Base-by-base conservation (phyloP, 139 green algal species). In the Tetraselmis striata region DNA sequence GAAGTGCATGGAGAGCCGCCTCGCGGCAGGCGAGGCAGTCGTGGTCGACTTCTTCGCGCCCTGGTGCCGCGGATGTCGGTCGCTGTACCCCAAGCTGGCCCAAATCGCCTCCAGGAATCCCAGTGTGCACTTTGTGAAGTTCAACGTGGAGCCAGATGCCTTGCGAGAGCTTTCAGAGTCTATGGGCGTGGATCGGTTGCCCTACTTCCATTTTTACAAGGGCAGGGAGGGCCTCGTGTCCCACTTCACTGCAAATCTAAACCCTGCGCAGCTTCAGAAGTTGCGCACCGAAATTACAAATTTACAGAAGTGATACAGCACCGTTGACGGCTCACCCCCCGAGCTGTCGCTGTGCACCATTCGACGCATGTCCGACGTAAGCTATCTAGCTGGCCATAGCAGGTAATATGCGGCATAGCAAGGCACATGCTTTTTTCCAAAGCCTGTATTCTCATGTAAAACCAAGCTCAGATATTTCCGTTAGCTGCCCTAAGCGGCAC, bases 191-290 rank as follows among this genome's bases (percentile, higher is more conserved):
- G 25, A 31, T 23, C 75, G 58, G 59, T 31, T 85, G 1, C 82
- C 82, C 25, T 85, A 85, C 30, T 83, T 85, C n/a, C 82, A 85
- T 28, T 83, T 85, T 1, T 31, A 83, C n/a, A 85, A 85, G 11
- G 82, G 82, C 29, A 32, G 84, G 11, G 1, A 79, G n/a, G 82
- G 82, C 28, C 24, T 85, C 23, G 77, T 85, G 1, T 59, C 77
- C 59, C 76, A 85, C 1, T 82, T 85, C 75, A 27, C 82, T 26
- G 82, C 77, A 11, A 80, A 77, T 1, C 28, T 84, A 31, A 84
- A 75, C 58, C 30, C 80, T 0, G n/a, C 77, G 5, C 78, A 80
- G 75, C 26, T 84, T 75, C 67, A 79, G 30, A 77, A 84, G 30
- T 58, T 82, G 67, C 82, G 82, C 29, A 29, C 78, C 22, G 58